Conservation (phyloP, 208 protist genomes). For the Trypanosoma rangeli region DNA sequence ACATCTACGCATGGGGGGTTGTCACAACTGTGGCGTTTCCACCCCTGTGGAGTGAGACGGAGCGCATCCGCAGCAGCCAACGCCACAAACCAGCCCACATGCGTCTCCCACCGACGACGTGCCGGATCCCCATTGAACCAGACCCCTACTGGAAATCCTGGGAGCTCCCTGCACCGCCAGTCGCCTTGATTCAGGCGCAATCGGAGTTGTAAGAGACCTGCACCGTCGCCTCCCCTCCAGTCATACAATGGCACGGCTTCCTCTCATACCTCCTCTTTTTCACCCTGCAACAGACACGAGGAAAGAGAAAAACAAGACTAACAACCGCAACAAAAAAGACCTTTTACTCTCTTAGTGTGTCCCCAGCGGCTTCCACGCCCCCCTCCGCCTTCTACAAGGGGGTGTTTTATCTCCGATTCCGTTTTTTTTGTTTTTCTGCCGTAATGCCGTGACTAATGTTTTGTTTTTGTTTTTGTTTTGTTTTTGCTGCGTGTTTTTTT, state of each 20-base stretch:
- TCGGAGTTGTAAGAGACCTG: neutral
- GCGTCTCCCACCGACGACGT: constrained; percentile 8
- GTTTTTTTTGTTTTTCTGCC: neutral
- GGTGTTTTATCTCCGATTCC: too few relatives aligned
- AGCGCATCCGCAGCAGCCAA: constrained; percentile 9
- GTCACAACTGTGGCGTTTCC: neutral
- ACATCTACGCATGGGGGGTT: constrained; percentile 26
- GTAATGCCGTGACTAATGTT: neutral
- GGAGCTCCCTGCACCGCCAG: neutral
- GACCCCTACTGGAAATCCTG: constrained; percentile 1
- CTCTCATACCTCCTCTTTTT: constrained; percentile 12
- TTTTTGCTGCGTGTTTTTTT: neutral
- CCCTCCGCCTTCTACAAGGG: too few relatives aligned
- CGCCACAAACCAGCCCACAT: constrained; percentile 21
- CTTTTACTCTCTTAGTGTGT: too few relatives aligned
- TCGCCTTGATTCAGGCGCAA: neutral
- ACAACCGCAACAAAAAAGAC: too few relatives aligned
- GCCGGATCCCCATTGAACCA: constrained; percentile 18
- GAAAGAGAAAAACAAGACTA: too few relatives aligned
- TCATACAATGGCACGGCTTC: neutral
- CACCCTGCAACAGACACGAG: too few relatives aligned
- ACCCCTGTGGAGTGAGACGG: constrained; percentile 3
- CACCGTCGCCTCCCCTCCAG: neutral
- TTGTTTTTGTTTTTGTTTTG: constrained; percentile 8
- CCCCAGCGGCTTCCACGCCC: too few relatives aligned